A percentile compares a stretch with the other conserved stretches of the same genome.
These are phyloP conservation scores for Phytophthora meadii DNA, from an alignment of 352 stramenopile species.

Conservation along the genomic window DNA sequence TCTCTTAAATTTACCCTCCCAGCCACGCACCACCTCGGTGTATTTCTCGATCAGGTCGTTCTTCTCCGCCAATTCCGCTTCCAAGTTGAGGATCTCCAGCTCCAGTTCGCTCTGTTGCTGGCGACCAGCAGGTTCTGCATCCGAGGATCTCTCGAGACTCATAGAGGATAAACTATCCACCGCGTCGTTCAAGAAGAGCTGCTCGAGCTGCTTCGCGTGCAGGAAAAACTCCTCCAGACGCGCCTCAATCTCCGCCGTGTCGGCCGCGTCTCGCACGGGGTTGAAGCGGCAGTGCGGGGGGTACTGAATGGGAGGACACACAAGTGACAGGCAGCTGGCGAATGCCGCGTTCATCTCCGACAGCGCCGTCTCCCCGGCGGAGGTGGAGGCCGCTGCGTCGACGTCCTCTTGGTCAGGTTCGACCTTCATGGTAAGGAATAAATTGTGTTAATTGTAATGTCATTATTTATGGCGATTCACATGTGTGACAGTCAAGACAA, in stretches of 20 bases:
- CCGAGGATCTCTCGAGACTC: constrained; percentile 13
- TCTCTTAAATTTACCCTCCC: constrained; percentile 87
- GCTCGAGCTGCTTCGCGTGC: constrained; percentile 83
- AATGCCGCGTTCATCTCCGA: constrained; percentile 80
- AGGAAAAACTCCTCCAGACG: constrained; percentile 82
- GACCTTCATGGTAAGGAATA: constrained; percentile 36
- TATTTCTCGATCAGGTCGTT: constrained; percentile 90
- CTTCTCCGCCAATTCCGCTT: constrained; percentile 82
- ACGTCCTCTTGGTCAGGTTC: constrained; percentile 18
- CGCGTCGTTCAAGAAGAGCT: constrained; percentile 67
- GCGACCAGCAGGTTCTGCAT: constrained; percentile 4
- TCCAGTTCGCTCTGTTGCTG: constrained; percentile 66
- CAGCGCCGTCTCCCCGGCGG: constrained; percentile 49
- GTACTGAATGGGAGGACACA: constrained; percentile 85
- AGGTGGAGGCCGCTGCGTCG: constrained; percentile 11
- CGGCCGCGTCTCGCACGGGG: constrained; percentile 79
- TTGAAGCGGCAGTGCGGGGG: constrained; percentile 86
- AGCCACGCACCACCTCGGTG: constrained; percentile 80
- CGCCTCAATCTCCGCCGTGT: constrained; percentile 75
- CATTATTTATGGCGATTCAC: too few relatives aligned
- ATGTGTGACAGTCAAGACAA: too few relatives aligned
- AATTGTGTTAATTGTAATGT: not conserved
- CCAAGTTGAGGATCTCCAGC: constrained; percentile 76
- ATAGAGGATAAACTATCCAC: constrained; percentile 17
- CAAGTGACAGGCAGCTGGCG: constrained; percentile 74